Percentiles rank a stretch among this genome's conserved stretches.
Evolutionary conservation across 2,329 filamentous ascomycete species (phyloP).

Genomic region (Phyllosticta capitalensis): DNA sequence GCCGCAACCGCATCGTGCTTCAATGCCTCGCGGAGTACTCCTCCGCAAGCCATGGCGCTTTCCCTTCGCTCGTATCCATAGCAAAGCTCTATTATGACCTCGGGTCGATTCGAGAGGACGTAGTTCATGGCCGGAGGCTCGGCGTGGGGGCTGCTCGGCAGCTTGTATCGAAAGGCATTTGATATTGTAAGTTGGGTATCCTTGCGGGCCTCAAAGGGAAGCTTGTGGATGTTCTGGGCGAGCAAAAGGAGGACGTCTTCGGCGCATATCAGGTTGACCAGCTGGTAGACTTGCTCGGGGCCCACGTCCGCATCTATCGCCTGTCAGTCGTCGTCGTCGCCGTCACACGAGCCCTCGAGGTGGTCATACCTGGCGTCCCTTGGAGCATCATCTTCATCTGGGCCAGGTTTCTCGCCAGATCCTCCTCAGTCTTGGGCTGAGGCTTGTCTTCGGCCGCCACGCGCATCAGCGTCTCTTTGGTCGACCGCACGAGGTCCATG

Average conservation of each 20-base stretch:
- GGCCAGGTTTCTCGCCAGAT: constrained; percentile 71
- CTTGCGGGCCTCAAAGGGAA: constrained; percentile 94
- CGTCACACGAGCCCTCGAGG: not conserved
- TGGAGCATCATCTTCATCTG: constrained; percentile 93
- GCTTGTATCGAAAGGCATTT: constrained; percentile 84
- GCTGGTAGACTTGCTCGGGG: constrained; percentile 77
- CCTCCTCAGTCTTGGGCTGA: constrained; percentile 59
- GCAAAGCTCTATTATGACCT: constrained; percentile 72
- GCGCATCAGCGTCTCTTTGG: constrained; percentile 54
- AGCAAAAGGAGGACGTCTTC: constrained; percentile 83
- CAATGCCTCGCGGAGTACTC: constrained; percentile 76
- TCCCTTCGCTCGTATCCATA: constrained; percentile 83
- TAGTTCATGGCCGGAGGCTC: constrained; percentile 83
- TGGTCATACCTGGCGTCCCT: constrained; percentile 69
- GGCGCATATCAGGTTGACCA: constrained; percentile 75
- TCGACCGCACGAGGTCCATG: constrained; percentile 51
- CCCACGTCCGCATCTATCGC: constrained; percentile 52
- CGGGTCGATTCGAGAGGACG: constrained; percentile 75
- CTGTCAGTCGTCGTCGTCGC: not conserved
- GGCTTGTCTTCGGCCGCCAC: constrained; percentile 47
- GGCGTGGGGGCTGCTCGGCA: constrained; percentile 51
- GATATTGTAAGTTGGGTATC: constrained; percentile 94
- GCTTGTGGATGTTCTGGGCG: constrained; percentile 68
- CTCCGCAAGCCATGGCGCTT: constrained; percentile 83
- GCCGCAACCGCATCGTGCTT: constrained; percentile 88